Percentiles rank a stretch among this genome's conserved stretches.
phyloP scores from a whole-genome alignment of 306 rosid species.

The Cucumis cinereus region DNA sequence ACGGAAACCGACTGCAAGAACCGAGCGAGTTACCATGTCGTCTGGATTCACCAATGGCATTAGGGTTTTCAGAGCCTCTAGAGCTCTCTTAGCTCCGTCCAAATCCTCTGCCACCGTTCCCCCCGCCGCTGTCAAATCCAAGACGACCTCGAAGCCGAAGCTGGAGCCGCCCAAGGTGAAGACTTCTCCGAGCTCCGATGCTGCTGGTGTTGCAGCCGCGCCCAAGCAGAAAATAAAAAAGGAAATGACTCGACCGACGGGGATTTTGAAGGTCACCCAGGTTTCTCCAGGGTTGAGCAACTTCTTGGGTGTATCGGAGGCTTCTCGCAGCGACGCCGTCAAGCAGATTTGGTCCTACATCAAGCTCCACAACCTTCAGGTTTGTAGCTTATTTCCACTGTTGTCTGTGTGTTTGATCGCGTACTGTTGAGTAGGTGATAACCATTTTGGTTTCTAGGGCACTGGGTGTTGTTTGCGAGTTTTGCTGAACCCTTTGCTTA shows the following conservation, averaged over 20 bases:
- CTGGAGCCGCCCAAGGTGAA: slow-evolving; percentile 6
- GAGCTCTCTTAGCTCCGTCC: slow-evolving; percentile 16
- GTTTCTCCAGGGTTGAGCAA: slow-evolving; percentile 25
- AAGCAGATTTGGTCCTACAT: slow-evolving; percentile 39
- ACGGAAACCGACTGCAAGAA: neutral
- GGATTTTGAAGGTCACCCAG: slow-evolving; percentile 18
- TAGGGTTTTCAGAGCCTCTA: slow-evolving; percentile 24
- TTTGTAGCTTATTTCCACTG: neutral
- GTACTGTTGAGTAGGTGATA: neutral
- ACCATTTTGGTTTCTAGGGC: neutral
- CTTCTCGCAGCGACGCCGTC: slow-evolving; percentile 29
- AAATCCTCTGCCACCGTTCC: slow-evolving; percentile 15
- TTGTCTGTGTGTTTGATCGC: neutral
- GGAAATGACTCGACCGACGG: neutral
- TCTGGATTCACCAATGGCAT: neutral
- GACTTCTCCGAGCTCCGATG: neutral
- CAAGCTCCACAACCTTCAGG: slow-evolving; percentile 37
- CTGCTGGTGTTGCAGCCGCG: neutral
- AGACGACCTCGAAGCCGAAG: slow-evolving; percentile 6
- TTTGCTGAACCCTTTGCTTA: neutral
- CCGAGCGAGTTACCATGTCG: neutral
- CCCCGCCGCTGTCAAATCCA: slow-evolving; percentile 1
- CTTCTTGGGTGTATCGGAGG: slow-evolving; percentile 25
- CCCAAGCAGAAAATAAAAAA: neutral
- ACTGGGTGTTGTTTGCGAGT: neutral